These are phyloP conservation scores for Agrocybe chaxingu DNA, from an alignment of 768 basidiomycete genomes.

Conservation along the genomic window DNA sequence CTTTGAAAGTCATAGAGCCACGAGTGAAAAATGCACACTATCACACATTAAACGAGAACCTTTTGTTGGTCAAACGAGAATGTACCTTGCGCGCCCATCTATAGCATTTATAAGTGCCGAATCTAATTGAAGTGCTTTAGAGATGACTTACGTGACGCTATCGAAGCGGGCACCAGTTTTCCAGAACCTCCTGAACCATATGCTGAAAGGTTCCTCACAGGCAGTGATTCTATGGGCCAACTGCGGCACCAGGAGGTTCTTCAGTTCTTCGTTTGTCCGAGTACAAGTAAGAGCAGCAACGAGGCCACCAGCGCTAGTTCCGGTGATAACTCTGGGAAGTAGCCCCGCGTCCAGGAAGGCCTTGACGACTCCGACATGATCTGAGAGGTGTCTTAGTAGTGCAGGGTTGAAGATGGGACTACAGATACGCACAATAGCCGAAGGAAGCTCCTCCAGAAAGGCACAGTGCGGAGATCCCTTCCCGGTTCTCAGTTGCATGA, in stretches of 20 bases:
- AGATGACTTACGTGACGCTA: slow-evolving; percentile 48
- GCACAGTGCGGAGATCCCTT: slow-evolving; percentile 81
- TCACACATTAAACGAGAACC: neutral
- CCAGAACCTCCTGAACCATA: slow-evolving; percentile 74
- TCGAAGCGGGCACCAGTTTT: slow-evolving; percentile 95
- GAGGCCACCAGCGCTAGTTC: slow-evolving; percentile 91
- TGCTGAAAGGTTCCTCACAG: slow-evolving; percentile 69
- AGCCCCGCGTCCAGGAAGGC: slow-evolving; percentile 86
- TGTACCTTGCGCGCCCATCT: slow-evolving; percentile 87
- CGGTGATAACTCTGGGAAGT: slow-evolving; percentile 89
- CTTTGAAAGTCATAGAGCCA: slow-evolving; percentile 92
- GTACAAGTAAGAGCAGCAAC: slow-evolving; percentile 78
- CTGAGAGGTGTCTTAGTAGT: slow-evolving; percentile 29
- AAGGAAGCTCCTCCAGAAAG: slow-evolving; percentile 95
- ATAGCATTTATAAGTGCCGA: slow-evolving; percentile 11
- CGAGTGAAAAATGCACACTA: slow-evolving; percentile 88
- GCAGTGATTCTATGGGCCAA: slow-evolving; percentile 83
- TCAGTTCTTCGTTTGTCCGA: slow-evolving; percentile 84
- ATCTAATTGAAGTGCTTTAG: slow-evolving; percentile 1
- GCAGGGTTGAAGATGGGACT: slow-evolving; percentile 1
- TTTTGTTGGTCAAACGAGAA: neutral
- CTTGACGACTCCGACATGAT: slow-evolving; percentile 88
- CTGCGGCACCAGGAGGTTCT: slow-evolving; percentile 70
- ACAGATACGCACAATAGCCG: slow-evolving; percentile 75
- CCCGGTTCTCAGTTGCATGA: neutral